phyloP scores from a whole-genome alignment of 495 filamentous ascomycete species.

The Ramalina peruviana region DNA sequence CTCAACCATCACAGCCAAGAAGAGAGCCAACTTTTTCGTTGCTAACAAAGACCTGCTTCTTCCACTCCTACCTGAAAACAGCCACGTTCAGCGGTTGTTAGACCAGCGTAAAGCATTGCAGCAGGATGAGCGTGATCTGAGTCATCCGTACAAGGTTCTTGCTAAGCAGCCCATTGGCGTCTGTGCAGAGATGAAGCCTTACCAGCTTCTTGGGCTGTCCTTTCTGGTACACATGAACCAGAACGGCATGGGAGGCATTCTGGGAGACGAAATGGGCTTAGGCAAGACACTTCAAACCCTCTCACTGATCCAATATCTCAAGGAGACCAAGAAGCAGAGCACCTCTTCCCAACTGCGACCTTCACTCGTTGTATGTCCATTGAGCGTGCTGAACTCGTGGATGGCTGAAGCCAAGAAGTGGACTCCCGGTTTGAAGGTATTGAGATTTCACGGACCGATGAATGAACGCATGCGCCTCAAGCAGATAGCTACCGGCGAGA shows the following conservation, averaged over 20 bases:
- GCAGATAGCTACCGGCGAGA: conserved; percentile 27
- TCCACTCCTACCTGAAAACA: conserved; percentile 37
- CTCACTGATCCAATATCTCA: conserved; percentile 39
- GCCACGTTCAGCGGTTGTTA: conserved; percentile 35
- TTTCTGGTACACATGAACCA: conserved; percentile 44
- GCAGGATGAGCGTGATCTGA: background rate
- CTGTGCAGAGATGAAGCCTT: conserved; percentile 42
- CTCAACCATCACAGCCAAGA: conserved; percentile 28
- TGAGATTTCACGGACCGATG: conserved; percentile 42
- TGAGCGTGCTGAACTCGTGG: conserved; percentile 46
- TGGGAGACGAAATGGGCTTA: conserved; percentile 53
- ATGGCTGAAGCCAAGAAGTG: conserved; percentile 41
- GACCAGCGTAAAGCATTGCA: conserved; percentile 10
- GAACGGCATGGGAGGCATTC: conserved; percentile 44
- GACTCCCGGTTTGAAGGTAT: conserved; percentile 40
- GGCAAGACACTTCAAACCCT: conserved; percentile 49
- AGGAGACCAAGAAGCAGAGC: conserved; percentile 20
- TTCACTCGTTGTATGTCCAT: conserved; percentile 45
- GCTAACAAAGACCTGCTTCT: conserved; percentile 38
- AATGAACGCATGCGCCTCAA: conserved; percentile 37
- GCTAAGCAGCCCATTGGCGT: conserved; percentile 36
- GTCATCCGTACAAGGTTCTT: conserved; percentile 32
- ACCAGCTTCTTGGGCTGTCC: conserved; percentile 47
- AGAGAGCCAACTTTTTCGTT: conserved; percentile 36
- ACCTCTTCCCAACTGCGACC: conserved; percentile 26